Conservation (phyloP, 2,329 filamentous ascomycete genomes). For the Xylaria sp. region DNA sequence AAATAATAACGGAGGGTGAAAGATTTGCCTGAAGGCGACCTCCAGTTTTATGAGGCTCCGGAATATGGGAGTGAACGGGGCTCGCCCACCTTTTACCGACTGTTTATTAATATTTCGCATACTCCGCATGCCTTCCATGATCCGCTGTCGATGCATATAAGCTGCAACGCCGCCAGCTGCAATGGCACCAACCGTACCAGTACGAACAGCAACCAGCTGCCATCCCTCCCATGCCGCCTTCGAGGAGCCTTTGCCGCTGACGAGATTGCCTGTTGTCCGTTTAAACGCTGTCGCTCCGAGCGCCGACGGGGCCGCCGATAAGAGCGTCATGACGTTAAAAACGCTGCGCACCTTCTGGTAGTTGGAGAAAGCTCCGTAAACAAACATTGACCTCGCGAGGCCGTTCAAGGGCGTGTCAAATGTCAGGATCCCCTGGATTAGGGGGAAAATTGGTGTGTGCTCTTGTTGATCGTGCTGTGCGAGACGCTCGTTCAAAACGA, state of each 20-base stretch:
- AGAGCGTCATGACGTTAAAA: slow-evolving; percentile 53
- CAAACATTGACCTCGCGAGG: slow-evolving; percentile 54
- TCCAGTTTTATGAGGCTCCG: neutral
- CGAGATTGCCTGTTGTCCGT: slow-evolving; percentile 21
- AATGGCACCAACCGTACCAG: slow-evolving; percentile 75
- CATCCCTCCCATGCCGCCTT: slow-evolving; percentile 47
- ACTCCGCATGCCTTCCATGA: slow-evolving; percentile 46
- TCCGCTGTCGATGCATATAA: slow-evolving; percentile 69
- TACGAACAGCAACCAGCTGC: slow-evolving; percentile 67
- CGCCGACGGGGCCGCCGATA: slow-evolving; percentile 45
- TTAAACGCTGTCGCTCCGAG: slow-evolving; percentile 37
- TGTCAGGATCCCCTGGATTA: slow-evolving; percentile 72
- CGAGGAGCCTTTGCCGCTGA: slow-evolving; percentile 18
- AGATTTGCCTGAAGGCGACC: neutral
- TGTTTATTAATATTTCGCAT: slow-evolving; percentile 45
- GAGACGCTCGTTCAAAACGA: slow-evolving; percentile 60
- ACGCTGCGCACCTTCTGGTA: slow-evolving; percentile 53
- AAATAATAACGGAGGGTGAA: neutral
- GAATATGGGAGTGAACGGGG: neutral
- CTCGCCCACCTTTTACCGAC: slow-evolving; percentile 34
- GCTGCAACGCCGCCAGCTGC: slow-evolving; percentile 75
- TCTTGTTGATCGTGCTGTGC: slow-evolving; percentile 27
- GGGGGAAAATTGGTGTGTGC: slow-evolving; percentile 62
- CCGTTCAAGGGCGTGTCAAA: slow-evolving; percentile 84
- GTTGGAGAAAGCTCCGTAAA: slow-evolving; percentile 55